These are phyloP conservation scores for Aspergillus sp. DNA, from an alignment of 2,329 filamentous ascomycete genomes.

Conservation along the genomic window DNA sequence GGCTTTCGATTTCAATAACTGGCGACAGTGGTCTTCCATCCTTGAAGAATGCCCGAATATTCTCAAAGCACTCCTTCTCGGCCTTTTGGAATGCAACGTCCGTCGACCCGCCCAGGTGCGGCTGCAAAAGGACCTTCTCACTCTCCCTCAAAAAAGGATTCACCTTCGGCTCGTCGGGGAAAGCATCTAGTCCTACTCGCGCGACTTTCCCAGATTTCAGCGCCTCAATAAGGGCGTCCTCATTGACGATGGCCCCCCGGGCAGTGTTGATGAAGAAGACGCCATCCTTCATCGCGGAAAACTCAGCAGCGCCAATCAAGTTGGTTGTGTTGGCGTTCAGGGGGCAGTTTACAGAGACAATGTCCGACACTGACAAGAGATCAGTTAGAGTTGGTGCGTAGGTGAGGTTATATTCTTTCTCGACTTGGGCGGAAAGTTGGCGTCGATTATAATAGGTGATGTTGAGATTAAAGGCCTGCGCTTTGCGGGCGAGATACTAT, in stretches of 20 bases:
- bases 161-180: constrained; percentile 46
- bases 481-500: constrained; percentile 43
- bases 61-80: constrained; percentile 49
- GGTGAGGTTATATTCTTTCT: constrained; percentile 35
- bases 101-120: constrained; percentile 48
- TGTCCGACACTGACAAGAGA: constrained; percentile 43
- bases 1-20: neutral
- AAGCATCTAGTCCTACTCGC: constrained; percentile 51
- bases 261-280: constrained; percentile 50
- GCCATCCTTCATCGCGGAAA: constrained; percentile 48
- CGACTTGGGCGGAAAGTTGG: constrained; percentile 24
- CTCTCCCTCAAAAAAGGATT: constrained; percentile 42
- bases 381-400: constrained; percentile 41
- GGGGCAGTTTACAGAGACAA: constrained; percentile 52
- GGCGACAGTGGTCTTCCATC: constrained; percentile 35
- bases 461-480: constrained; percentile 44
- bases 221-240: constrained; percentile 44
- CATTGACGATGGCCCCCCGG: constrained; percentile 47
- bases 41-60: constrained; percentile 42
- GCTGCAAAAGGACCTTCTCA: constrained; percentile 46
- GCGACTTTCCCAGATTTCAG: constrained; percentile 46
- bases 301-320: constrained; percentile 42
- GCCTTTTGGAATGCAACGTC: constrained; percentile 46
- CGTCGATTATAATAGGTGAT: constrained; percentile 35
- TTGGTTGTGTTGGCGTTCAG: constrained; percentile 42